A percentile compares a stretch with the other conserved stretches of the same genome.
These are phyloP conservation scores for Retiboletus flavoniger DNA, from an alignment of 1,284 basidiomycete species.

Conservation along the genomic window DNA sequence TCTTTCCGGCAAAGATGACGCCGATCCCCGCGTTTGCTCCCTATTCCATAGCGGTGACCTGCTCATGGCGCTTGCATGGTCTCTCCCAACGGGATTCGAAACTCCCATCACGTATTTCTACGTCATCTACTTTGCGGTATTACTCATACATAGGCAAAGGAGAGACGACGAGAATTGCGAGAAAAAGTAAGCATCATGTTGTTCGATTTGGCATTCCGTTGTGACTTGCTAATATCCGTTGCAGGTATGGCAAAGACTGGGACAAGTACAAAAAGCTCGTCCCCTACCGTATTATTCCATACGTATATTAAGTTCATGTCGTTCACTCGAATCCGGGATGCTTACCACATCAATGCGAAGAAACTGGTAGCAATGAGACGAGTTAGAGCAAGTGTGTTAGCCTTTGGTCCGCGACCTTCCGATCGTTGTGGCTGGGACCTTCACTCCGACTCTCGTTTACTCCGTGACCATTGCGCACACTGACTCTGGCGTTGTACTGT, in stretches of 20 bases:
- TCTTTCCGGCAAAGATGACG: not conserved
- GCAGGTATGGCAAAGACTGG: conserved; percentile 86
- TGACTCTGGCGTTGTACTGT: too few species aligned
- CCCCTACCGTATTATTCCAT: conserved; percentile 85
- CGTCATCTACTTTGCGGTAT: conserved; percentile 82
- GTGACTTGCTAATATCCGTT: not conserved
- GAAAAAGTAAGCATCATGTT: conserved; percentile 61
- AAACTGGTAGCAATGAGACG: not conserved
- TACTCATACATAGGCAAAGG: conserved; percentile 88
- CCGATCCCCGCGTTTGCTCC: not conserved
- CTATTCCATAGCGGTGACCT: conserved; percentile 67
- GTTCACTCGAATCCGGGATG: not conserved
- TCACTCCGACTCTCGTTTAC: not conserved
- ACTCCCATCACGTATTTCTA: conserved; percentile 98
- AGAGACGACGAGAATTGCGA: conserved; percentile 93
- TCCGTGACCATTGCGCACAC: too few species aligned
- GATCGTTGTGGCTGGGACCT: not conserved
- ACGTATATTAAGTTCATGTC: conserved; percentile 57
- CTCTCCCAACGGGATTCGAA: conserved; percentile 87
- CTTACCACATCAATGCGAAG: not conserved
- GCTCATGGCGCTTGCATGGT: conserved; percentile 93
- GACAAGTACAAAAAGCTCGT: conserved; percentile 83
- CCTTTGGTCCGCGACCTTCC: not conserved
- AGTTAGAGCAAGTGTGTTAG: not conserved
- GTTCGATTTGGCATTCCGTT: not conserved